These are phyloP conservation scores for Cryptococcus hybrid DNA, from an alignment of 1,284 basidiomycete genomes.

Conservation along the genomic window DNA sequence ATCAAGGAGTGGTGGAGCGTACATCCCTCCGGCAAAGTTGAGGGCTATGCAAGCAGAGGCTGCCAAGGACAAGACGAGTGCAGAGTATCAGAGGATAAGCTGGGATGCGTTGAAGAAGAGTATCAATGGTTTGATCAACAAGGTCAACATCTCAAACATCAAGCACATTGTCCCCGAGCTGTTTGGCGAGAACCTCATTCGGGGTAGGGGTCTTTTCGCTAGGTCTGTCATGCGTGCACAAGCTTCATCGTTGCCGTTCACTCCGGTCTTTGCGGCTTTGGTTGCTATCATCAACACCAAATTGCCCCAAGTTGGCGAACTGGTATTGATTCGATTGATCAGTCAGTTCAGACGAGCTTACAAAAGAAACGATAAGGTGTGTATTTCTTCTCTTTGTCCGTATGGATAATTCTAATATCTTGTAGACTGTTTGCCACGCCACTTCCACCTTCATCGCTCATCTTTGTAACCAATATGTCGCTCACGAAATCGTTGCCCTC, in stretches of 20 bases:
- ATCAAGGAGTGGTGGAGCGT: constrained; percentile 84
- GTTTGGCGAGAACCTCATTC: constrained; percentile 86
- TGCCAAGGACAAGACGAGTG: constrained; percentile 74
- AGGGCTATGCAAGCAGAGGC: constrained; percentile 87
- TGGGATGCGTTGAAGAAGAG: constrained; percentile 99
- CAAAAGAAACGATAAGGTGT: constrained; percentile 95
- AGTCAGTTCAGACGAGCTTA: constrained; percentile 94
- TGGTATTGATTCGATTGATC: constrained; percentile 82
- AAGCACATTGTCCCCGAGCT: constrained; percentile 94
- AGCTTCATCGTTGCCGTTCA: constrained; percentile 92
- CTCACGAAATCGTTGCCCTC: constrained; percentile 90
- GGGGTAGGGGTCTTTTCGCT: constrained; percentile 83
- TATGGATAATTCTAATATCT: constrained; percentile 1
- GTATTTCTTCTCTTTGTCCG: constrained; percentile 28
- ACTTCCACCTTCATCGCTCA: constrained; percentile 96
- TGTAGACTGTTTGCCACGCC: constrained; percentile 83
- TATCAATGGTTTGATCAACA: constrained; percentile 99
- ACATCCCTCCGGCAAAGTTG: constrained; percentile 91
- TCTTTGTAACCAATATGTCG: constrained; percentile 92
- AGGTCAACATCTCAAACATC: constrained; percentile 90
- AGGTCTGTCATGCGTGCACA: constrained; percentile 98
- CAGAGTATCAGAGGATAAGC: constrained; percentile 93
- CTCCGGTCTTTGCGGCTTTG: constrained; percentile 93
- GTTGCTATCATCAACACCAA: constrained; percentile 97
- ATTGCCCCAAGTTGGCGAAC: constrained; percentile 91